phyloP scores from a whole-genome alignment of 257 asterid species.

The Solanum chmielewskii region DNA sequence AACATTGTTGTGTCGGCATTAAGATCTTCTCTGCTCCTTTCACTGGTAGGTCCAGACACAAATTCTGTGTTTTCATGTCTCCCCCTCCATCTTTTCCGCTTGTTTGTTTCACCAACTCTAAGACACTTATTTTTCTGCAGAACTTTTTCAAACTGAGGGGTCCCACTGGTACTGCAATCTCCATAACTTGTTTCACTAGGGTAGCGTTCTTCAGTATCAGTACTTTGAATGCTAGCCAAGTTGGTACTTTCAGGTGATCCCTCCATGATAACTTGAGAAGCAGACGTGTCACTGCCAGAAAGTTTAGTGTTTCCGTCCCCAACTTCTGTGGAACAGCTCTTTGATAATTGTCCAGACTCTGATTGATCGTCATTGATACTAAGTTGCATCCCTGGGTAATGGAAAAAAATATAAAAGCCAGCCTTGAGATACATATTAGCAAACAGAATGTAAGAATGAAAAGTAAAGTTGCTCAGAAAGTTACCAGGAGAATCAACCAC shows the following conservation, averaged over 20 bases:
- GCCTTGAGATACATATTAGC: not conserved
- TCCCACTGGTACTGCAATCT: constrained; percentile 79
- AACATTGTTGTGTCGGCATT: constrained; percentile 18
- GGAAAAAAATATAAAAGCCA: not conserved
- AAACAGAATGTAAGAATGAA: not conserved
- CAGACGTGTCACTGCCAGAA: constrained; percentile 45
- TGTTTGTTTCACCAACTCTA: constrained; percentile 60
- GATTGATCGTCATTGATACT: constrained; percentile 24
- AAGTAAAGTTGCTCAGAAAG: not conserved
- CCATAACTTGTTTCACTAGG: constrained; percentile 48
- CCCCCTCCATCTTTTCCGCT: constrained; percentile 93
- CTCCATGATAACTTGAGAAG: constrained; percentile 24
- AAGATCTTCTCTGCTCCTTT: constrained; percentile 36
- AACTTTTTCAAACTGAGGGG: constrained; percentile 32
- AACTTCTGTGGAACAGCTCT: constrained; percentile 23
- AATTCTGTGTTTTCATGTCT: constrained; percentile 50
- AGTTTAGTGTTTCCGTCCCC: constrained; percentile 9
- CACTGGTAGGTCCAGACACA: constrained; percentile 27
- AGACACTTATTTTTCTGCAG: constrained; percentile 42
- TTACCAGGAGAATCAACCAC: constrained; percentile 29
- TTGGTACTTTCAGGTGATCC: constrained; percentile 31
- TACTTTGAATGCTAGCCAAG: constrained; percentile 22
- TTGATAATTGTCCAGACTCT: constrained; percentile 37
- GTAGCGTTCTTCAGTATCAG: constrained; percentile 54
- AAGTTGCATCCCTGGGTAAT: constrained; percentile 29